Conservation (phyloP, 2,329 filamentous ascomycete species). For the Apiospora malaysiana region DNA sequence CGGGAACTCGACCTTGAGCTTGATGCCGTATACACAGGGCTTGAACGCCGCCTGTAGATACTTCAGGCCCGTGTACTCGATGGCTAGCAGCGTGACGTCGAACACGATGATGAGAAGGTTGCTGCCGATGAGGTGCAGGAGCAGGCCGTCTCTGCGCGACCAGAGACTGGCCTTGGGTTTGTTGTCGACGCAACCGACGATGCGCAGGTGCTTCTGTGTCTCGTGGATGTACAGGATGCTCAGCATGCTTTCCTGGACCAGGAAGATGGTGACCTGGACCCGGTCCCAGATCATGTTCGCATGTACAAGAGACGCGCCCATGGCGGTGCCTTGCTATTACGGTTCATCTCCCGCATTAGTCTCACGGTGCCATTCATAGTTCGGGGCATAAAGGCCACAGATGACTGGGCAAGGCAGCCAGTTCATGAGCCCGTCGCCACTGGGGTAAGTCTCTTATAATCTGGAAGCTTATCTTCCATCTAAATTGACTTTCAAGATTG, state of each 20-base stretch:
- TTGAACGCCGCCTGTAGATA: slow-evolving; percentile 41
- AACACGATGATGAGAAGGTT: slow-evolving; percentile 47
- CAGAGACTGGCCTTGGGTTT: slow-evolving; percentile 22
- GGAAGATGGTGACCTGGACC: slow-evolving; percentile 40
- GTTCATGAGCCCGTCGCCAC: no score
- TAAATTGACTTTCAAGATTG: no score
- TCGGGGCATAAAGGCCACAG: no score
- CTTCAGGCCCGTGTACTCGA: slow-evolving; percentile 45
- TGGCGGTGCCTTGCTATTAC: slow-evolving; percentile 26
- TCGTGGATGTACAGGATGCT: slow-evolving; percentile 40
- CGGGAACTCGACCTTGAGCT: slow-evolving; percentile 61
- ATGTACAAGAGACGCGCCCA: slow-evolving; percentile 31
- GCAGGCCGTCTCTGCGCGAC: slow-evolving; percentile 25
- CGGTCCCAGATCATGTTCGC: slow-evolving; percentile 39
- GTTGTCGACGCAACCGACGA: slow-evolving; percentile 20
- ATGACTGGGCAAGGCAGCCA: no score
- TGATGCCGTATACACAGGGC: slow-evolving; percentile 49
- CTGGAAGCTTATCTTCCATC: no score
- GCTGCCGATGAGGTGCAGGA: slow-evolving; percentile 43
- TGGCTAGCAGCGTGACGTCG: slow-evolving; percentile 44
- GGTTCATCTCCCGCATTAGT: neutral
- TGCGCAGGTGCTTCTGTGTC: slow-evolving; percentile 24
- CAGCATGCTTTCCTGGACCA: slow-evolving; percentile 39
- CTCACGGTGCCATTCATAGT: neutral
- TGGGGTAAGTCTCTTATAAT: no score